Evolutionary conservation across 2,329 filamentous ascomycete genomes (phyloP), one percentile per base, ranked within the genome.

Genomic region (Clonostachys rhizophaga): DNA sequence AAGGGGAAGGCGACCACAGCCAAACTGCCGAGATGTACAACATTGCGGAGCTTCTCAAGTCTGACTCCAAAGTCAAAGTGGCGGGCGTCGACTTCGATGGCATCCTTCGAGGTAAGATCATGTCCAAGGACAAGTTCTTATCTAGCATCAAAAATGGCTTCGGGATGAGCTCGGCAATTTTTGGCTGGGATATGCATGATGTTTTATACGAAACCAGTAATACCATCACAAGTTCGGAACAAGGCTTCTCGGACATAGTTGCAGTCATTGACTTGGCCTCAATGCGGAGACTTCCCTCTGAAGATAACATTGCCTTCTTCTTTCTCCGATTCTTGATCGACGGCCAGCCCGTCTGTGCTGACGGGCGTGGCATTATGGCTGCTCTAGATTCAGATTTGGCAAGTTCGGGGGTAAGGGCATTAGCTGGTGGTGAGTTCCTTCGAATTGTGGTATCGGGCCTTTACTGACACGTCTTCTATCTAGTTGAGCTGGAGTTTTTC

Each of bases 141-240:
- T 86, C 84, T 6, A 81, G 91, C 45, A 83, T 83, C 6, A 70
- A 81, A 49, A 80, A 85, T 47, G 89, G 88, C 18, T 92, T 92
- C 55, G 88, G 88, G 16, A 91, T 92, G 72, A 91, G 88, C 70
- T 89, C 85, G 13, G 87, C 91, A 48, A 79, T 91, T 55, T 92
- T 91, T 60, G 87, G 88, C 58, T 92, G 88, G 88, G 89, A 92
- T 60, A 91, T 91, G 86, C 88, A 92, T 60, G 88, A 94, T 58
- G 75, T 81, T 65, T 88, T 86, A 34, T 92, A 91, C 65, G 86
- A 85, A 63, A 78, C 78, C 54, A 87, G 91, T 63, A 75, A 91
- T 52, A 80, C 81, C 60, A 86, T 96, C 58, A 89, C 86, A 63
- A 91, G 90, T 67, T 84, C 84, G 55, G 82, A 87, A 58, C 91